Evolutionary conservation across 1,284 basidiomycete genomes (phyloP).

Genomic region (Leccinum pallidistipes): DNA sequence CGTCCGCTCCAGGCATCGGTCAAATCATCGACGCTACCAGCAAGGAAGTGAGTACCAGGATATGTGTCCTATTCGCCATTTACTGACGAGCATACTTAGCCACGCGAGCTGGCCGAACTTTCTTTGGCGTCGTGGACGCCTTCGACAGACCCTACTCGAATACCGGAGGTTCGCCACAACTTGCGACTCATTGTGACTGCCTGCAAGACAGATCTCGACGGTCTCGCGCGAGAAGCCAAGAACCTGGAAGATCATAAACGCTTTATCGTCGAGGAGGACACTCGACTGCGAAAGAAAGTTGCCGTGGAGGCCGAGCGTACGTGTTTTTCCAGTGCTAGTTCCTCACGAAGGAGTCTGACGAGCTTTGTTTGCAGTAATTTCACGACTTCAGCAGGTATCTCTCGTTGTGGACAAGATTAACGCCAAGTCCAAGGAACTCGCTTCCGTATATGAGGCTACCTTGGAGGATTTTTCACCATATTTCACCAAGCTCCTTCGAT

Average conservation of each 20-base stretch:
- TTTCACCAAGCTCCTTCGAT: slow-evolving; percentile 75
- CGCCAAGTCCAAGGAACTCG: slow-evolving; percentile 58
- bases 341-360: slow-evolving; percentile 17
- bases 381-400: slow-evolving; percentile 74
- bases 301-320: slow-evolving; percentile 73
- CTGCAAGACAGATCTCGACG: slow-evolving; percentile 81
- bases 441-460: slow-evolving; percentile 64
- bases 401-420: slow-evolving; percentile 71
- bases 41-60: slow-evolving; percentile 63
- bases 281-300: slow-evolving; percentile 64
- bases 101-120: slow-evolving; percentile 80
- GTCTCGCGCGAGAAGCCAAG: slow-evolving; percentile 88
- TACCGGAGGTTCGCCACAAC: slow-evolving; percentile 97
- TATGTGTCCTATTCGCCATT: background rate
- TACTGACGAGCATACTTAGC: slow-evolving; percentile 43
- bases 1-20: slow-evolving; percentile 60
- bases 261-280: slow-evolving; percentile 72
- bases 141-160: slow-evolving; percentile 77
- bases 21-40: slow-evolving; percentile 95
- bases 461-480: slow-evolving; percentile 69
- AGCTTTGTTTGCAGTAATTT: slow-evolving; percentile 55
- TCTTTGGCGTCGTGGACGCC: slow-evolving; percentile 83
- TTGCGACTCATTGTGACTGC: slow-evolving; percentile 82
- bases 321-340: slow-evolving; percentile 28
- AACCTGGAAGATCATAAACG: slow-evolving; percentile 77